A percentile compares a stretch with the other conserved stretches of the same genome.
Conservation (phyloP, 1,284 basidiomycete species). For the Melampsora larici-populina region DNA sequence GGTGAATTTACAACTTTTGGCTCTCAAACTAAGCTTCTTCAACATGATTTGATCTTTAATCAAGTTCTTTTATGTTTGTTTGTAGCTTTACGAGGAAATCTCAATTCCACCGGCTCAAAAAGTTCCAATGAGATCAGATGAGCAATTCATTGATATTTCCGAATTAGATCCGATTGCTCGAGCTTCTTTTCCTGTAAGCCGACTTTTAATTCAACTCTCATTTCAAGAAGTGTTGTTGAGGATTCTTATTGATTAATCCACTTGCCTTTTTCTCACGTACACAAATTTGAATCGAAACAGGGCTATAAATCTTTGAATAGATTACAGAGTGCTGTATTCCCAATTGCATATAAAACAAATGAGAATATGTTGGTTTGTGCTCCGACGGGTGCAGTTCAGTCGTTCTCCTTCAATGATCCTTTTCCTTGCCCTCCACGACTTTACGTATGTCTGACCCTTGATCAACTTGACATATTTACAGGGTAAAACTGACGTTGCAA, state of each 20-base stretch:
- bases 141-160: constrained; percentile 50
- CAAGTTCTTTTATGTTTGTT: neutral
- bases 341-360: constrained; percentile 86
- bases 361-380: constrained; percentile 97
- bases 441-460: neutral
- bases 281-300: constrained; percentile 47
- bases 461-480: neutral
- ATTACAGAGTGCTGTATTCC: constrained; percentile 92
- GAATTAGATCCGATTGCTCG: constrained; percentile 52
- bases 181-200: constrained; percentile 50
- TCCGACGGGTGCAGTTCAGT: constrained; percentile 91
- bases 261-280: neutral
- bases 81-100: constrained; percentile 49
- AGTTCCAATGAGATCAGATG: constrained; percentile 51
- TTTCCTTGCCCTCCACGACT: neutral
- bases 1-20: constrained; percentile 8
- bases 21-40: neutral
- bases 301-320: constrained; percentile 85
- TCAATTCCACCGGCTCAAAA: constrained; percentile 52
- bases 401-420: neutral
- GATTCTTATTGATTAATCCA: neutral
- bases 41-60: neutral
- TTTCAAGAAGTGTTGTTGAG: neutral
- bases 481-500: constrained; percentile 98
- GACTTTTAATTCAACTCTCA: neutral